Conservation (phyloP, 1,284 basidiomycete species). For the Apiotrichum gamsii region DNA sequence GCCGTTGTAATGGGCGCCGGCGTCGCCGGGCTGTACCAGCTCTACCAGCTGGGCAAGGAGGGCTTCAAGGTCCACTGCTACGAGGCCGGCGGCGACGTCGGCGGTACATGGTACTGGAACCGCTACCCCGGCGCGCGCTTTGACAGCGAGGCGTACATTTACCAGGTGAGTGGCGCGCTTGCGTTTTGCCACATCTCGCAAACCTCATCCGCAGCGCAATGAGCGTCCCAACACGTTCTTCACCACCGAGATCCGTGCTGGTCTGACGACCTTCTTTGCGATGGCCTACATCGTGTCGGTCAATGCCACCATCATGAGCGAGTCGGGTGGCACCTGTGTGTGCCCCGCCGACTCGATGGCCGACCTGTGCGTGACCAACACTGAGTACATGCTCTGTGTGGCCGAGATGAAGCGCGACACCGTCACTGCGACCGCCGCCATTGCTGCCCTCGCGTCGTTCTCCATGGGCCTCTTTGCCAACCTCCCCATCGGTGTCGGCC, state of each 20-base stretch:
- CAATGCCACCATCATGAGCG: constrained; percentile 59
- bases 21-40: constrained; percentile 15
- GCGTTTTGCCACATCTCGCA: no score
- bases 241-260: constrained; percentile 73
- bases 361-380: constrained; percentile 52
- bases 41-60: constrained; percentile 9
- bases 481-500: constrained; percentile 63
- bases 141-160: constrained; percentile 10
- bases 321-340: constrained; percentile 74
- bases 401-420: constrained; percentile 61
- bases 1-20: constrained; percentile 15
- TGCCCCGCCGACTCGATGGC: constrained; percentile 50
- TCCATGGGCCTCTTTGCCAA: constrained; percentile 81
- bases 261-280: constrained; percentile 70
- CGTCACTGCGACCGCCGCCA: constrained; percentile 60
- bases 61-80: constrained; percentile 5
- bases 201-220: no score
- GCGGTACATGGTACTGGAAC: constrained; percentile 19
- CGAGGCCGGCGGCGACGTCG: constrained; percentile 11
- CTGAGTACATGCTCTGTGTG: constrained; percentile 59
- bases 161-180: neutral
- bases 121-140: constrained; percentile 14
- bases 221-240: constrained; percentile 72
- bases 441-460: constrained; percentile 66
- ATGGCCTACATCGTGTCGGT: constrained; percentile 45